A percentile compares a stretch with the other conserved stretches of the same genome.
These are phyloP conservation scores for Dictyostelium capitatum DNA, from an alignment of 78 protist species.

Conservation along the genomic window DNA sequence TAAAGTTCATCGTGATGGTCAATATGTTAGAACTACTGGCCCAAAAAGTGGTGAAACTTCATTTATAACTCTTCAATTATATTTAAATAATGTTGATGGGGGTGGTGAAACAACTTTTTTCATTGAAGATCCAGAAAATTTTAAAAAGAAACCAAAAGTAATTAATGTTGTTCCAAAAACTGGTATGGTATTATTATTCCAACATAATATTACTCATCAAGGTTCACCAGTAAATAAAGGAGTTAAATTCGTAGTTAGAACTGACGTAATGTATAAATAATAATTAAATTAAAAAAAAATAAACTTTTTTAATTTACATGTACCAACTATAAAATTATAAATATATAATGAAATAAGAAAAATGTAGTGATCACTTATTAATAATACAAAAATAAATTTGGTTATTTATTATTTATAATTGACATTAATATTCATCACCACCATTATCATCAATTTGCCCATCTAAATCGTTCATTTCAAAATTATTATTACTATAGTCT, in stretches of 20 bases:
- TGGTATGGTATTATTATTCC: slow-evolving; percentile 42
- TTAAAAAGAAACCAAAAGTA: neutral
- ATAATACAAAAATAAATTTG: no score
- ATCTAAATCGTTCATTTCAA: no score
- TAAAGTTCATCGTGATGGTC: slow-evolving; percentile 36
- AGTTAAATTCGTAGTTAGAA: slow-evolving; percentile 45
- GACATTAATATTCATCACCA: no score
- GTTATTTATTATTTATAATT: no score
- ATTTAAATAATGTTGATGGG: slow-evolving; percentile 24
- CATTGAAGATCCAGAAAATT: neutral
- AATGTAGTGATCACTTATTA: no score
- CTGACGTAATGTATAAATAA: slow-evolving; percentile 59
- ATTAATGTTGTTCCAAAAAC: slow-evolving; percentile 16
- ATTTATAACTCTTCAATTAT: slow-evolving; percentile 21
- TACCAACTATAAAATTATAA: no score
- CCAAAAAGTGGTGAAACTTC: slow-evolving; percentile 41
- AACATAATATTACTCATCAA: slow-evolving; percentile 41
- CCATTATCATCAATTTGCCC: no score
- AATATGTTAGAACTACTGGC: slow-evolving; percentile 3
- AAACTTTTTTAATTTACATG: neutral
- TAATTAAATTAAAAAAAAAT: neutral
- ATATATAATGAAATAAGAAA: no score
- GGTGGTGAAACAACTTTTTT: slow-evolving; percentile 64
- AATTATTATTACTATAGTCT: no score
- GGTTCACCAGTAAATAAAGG: slow-evolving; percentile 38